Evolutionary conservation across 768 basidiomycete species (phyloP), one percentile per base, ranked within the genome.

Genomic region (Amanita pallidorosea): DNA sequence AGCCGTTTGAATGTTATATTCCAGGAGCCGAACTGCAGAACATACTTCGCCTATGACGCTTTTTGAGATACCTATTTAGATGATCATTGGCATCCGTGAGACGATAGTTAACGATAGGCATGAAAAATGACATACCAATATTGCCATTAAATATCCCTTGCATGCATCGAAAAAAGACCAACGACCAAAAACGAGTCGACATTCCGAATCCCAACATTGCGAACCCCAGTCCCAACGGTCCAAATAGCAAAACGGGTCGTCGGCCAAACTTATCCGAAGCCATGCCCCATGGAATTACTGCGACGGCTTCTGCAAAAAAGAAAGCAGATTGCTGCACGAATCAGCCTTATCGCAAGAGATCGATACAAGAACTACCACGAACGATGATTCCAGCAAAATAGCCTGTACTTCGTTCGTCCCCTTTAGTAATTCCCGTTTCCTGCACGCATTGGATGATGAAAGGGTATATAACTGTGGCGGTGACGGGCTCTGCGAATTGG

Each of bases 201-300:
- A 70, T 53, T 1, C 76, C 74, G 54, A 76, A 76, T 4, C 64
- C 58, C 5, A 72, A 40, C 62, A 71, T 71, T 2, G 69, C 57
- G 15, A 73, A 15, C 0, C 67, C 45, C 12, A 73, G 58, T 9
- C 74, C 73, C 22, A 72, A 52, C 0, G 71, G 69, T 0, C 71
- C 74, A 17, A 70, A 53, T 4, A 76, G 60, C 17, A 77, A 57
- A 4, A 75, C 58, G 15, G 74, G 73, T 45, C 67, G 59, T 17
- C 74, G 64, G 3, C 75, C 76, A 49, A 70, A 55, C 17, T 61
- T 60, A 54, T 75, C 74, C 2, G 74, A 72, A 15, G 69, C 56
- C 51, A 67, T 61, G 5, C 72, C 70, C 74, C 73, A 76, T 23
- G 65, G 63, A n/a, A 75, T 61, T 15, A 73, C 70, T 6, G 69